Evolutionary conservation across 1,284 basidiomycete species (phyloP), one percentile per base, ranked within the genome.

Genomic region (Melampsora abietis-canadensis): DNA sequence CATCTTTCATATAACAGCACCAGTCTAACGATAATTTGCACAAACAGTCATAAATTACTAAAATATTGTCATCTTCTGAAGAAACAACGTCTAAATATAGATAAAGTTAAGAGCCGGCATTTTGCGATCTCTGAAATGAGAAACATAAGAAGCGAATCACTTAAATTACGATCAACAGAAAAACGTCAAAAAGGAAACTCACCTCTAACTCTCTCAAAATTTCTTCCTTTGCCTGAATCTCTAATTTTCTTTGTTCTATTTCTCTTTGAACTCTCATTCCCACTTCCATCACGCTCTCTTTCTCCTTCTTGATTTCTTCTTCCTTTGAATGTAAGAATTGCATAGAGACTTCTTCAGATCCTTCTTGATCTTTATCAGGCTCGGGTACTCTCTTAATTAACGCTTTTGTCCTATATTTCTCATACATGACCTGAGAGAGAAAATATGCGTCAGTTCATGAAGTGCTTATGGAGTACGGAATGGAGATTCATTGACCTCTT

Each of bases 331-430:
- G 90, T 67, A 97, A 94, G 73, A 90, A 93, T 84, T 97, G 95
- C 77, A 90, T 95, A 19, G 94, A 94, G 79, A 98, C 88, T 81
- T 98, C 96, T 82, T 98, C 94, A 10, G 94, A 93, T 92, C 77
- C 80, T 66, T 81, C 61, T 76, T 80, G 63, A 72, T 74, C 4
- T 64, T 61, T 76, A 62, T 60, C 60, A 69, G 68, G 64, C 34
- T 68, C 73, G 5, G 64, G 57, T 66, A 63, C 93, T 12, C 91
- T 94, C 80, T 92, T 87, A 27, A 94, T 97, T 30, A 99, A 86
- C 82, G 97, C 98, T 87, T 98, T 95, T 24, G 94, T 97, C 87
- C 96, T 92, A 83, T 96, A 96, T 68, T 94, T 95, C 83, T 98
- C 94, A 82, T 85, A 85, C 65, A 84, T 76, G 54, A 60, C 31